These are phyloP conservation scores for Helotiales sp. DNA, from an alignment of 2,329 filamentous ascomycete species.

Conservation along the genomic window DNA sequence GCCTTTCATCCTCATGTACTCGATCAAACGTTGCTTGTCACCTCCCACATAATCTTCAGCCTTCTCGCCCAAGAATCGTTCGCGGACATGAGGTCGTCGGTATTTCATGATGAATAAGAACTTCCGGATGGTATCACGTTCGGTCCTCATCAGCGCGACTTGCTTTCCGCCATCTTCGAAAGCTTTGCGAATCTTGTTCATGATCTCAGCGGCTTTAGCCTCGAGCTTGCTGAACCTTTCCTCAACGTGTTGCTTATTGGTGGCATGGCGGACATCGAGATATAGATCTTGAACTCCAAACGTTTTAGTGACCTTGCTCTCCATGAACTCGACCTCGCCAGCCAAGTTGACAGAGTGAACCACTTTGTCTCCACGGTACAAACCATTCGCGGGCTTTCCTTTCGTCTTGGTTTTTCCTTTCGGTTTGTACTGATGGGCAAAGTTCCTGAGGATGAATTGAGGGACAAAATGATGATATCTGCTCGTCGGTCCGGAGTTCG, in stretches of 20 bases:
- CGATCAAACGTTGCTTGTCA: background rate
- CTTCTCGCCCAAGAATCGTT: background rate
- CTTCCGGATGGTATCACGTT: background rate
- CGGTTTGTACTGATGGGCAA: background rate
- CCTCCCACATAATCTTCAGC: background rate
- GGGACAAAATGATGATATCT: background rate
- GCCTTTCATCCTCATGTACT: background rate
- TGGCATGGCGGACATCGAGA: background rate
- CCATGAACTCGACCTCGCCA: background rate
- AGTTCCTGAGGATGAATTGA: conserved; percentile 2
- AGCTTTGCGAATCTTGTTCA: background rate
- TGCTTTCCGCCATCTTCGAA: background rate
- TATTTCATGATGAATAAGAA: background rate
- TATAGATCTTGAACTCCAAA: background rate
- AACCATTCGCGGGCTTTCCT: background rate
- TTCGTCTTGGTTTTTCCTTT: background rate
- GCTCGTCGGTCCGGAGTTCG: background rate
- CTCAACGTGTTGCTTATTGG: background rate
- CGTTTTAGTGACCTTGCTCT: background rate
- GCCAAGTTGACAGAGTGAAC: background rate
- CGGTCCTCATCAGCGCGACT: background rate
- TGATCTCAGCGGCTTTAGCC: background rate
- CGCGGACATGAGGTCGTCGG: background rate
- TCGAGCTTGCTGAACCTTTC: background rate
- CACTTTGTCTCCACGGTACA: background rate